Conservation (phyloP, 202 grass and related monocot species). For the Panicum virgatum region DNA sequence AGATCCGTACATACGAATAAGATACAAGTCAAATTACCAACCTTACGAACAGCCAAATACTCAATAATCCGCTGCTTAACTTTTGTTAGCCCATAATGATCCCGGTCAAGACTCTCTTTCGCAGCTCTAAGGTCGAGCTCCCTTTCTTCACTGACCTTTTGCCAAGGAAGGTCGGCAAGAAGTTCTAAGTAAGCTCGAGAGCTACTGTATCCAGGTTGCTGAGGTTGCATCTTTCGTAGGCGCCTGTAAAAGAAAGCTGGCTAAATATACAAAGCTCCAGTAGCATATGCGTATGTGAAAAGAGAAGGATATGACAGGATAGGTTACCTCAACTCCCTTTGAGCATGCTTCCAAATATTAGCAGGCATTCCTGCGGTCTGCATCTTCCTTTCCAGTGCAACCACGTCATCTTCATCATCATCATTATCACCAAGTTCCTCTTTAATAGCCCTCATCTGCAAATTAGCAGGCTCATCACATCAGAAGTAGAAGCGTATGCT, state of each 20-base stretch:
- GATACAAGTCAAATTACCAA: slow-evolving; percentile 45
- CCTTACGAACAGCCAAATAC: slow-evolving; percentile 98
- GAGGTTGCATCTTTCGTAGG: slow-evolving; percentile 94
- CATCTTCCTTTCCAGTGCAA: slow-evolving; percentile 97
- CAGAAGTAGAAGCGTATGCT: slow-evolving; percentile 23
- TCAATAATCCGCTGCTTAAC: slow-evolving; percentile 98
- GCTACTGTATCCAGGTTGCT: slow-evolving; percentile 98
- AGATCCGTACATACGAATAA: slow-evolving; percentile 4
- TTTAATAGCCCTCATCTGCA: slow-evolving; percentile 98
- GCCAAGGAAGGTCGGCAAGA: slow-evolving; percentile 97
- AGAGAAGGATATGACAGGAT: slow-evolving; percentile 35
- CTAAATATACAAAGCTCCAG: slow-evolving; percentile 13
- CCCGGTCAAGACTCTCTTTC: slow-evolving; percentile 84
- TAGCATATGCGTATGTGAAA: neutral
- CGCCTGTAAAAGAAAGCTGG: slow-evolving; percentile 54
- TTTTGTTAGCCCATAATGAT: slow-evolving; percentile 90
- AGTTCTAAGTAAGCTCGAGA: slow-evolving; percentile 92
- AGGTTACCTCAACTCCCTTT: slow-evolving; percentile 88
- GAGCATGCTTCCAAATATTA: slow-evolving; percentile 98
- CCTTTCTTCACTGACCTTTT: slow-evolving; percentile 89
- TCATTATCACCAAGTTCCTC: slow-evolving; percentile 98
- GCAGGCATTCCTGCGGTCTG: slow-evolving; percentile 94
- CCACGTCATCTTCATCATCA: slow-evolving; percentile 97
- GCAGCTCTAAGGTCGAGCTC: slow-evolving; percentile 90
- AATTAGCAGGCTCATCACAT: slow-evolving; percentile 4